Evolutionary conservation across 2,329 filamentous ascomycete species (phyloP).

Genomic region (Dactylonectria estremocensis): DNA sequence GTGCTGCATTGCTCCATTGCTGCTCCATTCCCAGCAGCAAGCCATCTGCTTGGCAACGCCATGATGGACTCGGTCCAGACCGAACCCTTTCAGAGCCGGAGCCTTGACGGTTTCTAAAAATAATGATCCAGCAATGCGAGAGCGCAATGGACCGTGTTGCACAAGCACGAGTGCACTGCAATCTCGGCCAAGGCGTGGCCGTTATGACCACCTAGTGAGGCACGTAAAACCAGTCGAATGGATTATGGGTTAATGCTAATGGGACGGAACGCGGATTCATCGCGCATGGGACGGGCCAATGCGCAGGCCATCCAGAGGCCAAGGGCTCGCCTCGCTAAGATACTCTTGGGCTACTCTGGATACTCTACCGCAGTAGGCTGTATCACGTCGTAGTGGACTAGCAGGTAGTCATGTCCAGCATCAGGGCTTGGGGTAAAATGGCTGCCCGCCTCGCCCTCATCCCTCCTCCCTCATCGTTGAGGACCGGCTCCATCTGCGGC

Average conservation of each 20-base stretch:
- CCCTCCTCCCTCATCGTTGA: not conserved
- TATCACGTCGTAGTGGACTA: too few species aligned
- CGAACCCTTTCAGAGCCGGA: not conserved
- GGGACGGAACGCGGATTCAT: too few species aligned
- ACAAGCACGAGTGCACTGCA: not conserved
- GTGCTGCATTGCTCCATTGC: not conserved
- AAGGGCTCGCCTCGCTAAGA: not conserved
- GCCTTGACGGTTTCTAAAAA: not conserved
- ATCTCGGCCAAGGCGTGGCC: not conserved
- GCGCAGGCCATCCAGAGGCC: conserved; percentile 14
- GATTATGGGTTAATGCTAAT: too few species aligned
- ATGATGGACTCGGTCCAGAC: not conserved
- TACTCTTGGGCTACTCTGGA: not conserved
- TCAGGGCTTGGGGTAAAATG: conserved; percentile 7
- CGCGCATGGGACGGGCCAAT: conserved; percentile 10
- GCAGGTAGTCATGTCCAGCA: not conserved
- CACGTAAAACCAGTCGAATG: conserved; percentile 12
- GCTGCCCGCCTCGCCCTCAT: conserved; percentile 13
- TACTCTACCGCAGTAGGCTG: too few species aligned
- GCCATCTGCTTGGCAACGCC: not conserved
- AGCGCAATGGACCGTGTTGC: not conserved
- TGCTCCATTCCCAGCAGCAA: not conserved
- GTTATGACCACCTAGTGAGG: not conserved
- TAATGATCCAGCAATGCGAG: not conserved
- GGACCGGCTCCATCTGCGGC: conserved; percentile 15